phyloP scores from a whole-genome alignment of 768 basidiomycete genomes.

The Phanerochaete carnosa region DNA sequence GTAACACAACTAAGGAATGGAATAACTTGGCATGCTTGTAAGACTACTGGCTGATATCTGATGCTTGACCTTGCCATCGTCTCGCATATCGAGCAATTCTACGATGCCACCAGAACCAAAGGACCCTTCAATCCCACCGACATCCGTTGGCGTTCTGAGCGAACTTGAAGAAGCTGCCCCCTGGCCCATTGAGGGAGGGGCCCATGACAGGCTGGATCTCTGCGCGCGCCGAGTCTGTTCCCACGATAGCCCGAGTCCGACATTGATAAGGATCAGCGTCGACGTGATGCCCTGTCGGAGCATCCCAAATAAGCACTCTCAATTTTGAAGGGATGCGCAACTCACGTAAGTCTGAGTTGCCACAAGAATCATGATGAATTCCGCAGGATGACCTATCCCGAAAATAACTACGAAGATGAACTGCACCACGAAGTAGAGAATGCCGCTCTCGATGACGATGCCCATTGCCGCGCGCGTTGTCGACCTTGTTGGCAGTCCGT shows the following conservation, averaged over 20 bases:
- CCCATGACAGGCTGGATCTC: neutral
- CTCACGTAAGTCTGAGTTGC: slow-evolving; percentile 40
- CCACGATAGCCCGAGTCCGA: slow-evolving; percentile 13
- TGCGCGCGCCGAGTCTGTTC: neutral
- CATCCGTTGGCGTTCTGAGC: neutral
- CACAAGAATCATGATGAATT: slow-evolving; percentile 31
- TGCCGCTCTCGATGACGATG: slow-evolving; percentile 34
- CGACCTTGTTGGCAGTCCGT: neutral
- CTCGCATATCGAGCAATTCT: neutral
- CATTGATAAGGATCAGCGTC: slow-evolving; percentile 19
- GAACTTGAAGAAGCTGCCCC: neutral
- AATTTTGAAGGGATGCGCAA: slow-evolving; percentile 25
- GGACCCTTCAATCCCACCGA: neutral
- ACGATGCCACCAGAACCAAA: neutral
- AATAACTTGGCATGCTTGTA: neutral
- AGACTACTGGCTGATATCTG: neutral
- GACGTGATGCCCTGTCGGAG: slow-evolving; percentile 17
- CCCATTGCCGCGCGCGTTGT: slow-evolving; percentile 17
- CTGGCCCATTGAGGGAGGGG: neutral
- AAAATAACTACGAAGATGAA: slow-evolving; percentile 38
- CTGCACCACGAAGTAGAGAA: slow-evolving; percentile 38
- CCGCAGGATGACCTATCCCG: slow-evolving; percentile 30
- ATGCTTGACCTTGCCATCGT: neutral
- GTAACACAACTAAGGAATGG: neutral
- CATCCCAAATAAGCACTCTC: slow-evolving; percentile 34